phyloP scores from a whole-genome alignment of 2,329 filamentous ascomycete species.

The Arthrinium phaeospermum region DNA sequence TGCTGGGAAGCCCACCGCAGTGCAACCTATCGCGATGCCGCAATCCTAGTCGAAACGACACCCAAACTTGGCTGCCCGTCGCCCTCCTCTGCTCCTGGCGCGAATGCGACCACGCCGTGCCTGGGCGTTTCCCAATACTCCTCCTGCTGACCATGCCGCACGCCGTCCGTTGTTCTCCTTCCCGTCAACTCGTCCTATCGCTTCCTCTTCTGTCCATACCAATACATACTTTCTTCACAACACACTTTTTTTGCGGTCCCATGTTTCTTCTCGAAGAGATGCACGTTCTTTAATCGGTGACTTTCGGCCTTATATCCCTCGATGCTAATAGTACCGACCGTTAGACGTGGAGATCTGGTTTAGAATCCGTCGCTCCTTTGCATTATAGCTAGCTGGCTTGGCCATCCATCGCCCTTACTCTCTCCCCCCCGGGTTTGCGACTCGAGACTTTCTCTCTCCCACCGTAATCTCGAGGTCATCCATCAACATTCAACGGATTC shows the following conservation, averaged over 20 bases:
- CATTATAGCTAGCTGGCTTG: conserved; percentile 26
- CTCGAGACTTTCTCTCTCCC: conserved; percentile 27
- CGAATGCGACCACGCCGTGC: conserved; percentile 9
- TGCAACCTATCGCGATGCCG: conserved; percentile 23
- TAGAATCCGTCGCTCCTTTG: not conserved
- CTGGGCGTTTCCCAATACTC: conserved; percentile 18
- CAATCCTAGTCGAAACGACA: conserved; percentile 26
- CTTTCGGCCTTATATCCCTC: conserved; percentile 2
- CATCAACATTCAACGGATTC: conserved; percentile 13
- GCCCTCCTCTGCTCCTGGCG: not conserved
- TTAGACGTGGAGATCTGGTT: conserved; percentile 13
- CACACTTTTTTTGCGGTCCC: not conserved
- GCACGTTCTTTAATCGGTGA: conserved; percentile 9
- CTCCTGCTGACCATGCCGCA: conserved; percentile 21
- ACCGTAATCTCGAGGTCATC: conserved; percentile 22
- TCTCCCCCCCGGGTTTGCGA: conserved; percentile 22
- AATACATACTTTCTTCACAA: not conserved
- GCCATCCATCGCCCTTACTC: conserved; percentile 25
- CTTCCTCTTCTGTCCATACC: not conserved
- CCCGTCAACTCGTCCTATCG: conserved; percentile 12
- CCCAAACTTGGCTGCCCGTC: conserved; percentile 20
- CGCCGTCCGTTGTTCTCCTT: not conserved
- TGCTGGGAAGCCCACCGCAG: conserved; percentile 25
- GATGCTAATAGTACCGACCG: conserved; percentile 13
- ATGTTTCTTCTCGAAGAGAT: conserved; percentile 19